Conservation (phyloP, 2,329 filamentous ascomycete genomes). For the Colletotrichum falcatum region DNA sequence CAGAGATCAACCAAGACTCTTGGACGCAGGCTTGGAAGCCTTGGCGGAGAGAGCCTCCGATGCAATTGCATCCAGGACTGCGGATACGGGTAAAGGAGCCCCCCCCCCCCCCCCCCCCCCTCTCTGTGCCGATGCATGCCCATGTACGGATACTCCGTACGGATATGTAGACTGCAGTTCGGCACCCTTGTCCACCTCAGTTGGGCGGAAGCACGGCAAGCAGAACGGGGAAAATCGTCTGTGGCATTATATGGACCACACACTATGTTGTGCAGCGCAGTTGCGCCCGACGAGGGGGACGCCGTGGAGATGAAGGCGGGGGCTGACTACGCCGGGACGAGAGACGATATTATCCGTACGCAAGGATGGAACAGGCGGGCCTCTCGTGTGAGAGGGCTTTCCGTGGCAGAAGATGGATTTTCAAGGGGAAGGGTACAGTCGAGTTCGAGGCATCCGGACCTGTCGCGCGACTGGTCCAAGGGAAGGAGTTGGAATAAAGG, state of each 20-base stretch:
- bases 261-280: conserved; percentile 31
- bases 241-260: conserved; percentile 12
- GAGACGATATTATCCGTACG: background rate
- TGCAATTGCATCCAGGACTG: conserved; percentile 2
- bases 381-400: background rate
- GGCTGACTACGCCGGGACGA: conserved; percentile 15
- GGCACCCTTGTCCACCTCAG: conserved; percentile 12
- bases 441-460: background rate
- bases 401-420: background rate
- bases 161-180: background rate
- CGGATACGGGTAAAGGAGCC: background rate
- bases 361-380: background rate
- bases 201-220: conserved; percentile 33
- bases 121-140: background rate
- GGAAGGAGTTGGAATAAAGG: background rate
- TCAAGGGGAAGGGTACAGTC: background rate
- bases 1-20: conserved; percentile 38
- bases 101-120: too few relatives aligned
- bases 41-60: conserved; percentile 26
- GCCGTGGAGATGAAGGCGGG: conserved; percentile 32
- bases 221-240: conserved; percentile 19
- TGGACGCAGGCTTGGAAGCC: conserved; percentile 27
- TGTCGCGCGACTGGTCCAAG: background rate
- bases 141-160: too few relatives aligned
- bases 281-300: conserved; percentile 37